Percentiles rank a stretch among this genome's conserved stretches.
phyloP scores from a whole-genome alignment of 2,329 filamentous ascomycete species.

The Colletotrichum musae region DNA sequence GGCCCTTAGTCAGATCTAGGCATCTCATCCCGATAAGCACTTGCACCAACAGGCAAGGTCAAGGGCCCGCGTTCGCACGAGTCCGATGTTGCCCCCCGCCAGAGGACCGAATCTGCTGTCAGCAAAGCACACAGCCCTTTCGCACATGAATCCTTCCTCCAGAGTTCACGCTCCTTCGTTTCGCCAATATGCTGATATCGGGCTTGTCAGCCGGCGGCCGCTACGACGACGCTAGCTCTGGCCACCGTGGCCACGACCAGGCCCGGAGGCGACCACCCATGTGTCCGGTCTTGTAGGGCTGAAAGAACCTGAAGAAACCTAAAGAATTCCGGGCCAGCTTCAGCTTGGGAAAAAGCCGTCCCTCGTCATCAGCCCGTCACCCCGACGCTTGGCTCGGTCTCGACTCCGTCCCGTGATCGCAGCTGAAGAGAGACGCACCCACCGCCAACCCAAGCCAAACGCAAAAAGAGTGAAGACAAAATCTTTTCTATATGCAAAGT shows the following conservation, averaged over 20 bases:
- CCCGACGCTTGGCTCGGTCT: not conserved
- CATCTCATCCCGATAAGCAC: conserved; percentile 4
- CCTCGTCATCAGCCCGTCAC: not conserved
- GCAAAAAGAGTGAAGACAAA: not conserved
- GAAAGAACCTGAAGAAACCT: conserved; percentile 10
- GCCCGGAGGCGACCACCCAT: conserved; percentile 6
- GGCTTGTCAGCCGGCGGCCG: conserved; percentile 14
- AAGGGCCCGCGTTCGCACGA: conserved; percentile 1
- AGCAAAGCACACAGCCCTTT: conserved; percentile 11
- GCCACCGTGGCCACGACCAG: conserved; percentile 11
- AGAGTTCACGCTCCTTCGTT: not conserved
- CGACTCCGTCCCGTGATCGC: not conserved
- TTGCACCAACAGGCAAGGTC: not conserved
- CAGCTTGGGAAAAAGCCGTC: not conserved
- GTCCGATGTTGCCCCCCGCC: not conserved
- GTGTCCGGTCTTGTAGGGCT: conserved; percentile 29
- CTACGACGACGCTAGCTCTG: conserved; percentile 17
- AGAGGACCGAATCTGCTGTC: conserved; percentile 11
- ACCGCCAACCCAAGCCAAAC: conserved; percentile 6
- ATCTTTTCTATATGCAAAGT: conserved; percentile 20
- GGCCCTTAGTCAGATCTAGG: conserved; percentile 18
- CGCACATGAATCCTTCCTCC: not conserved
- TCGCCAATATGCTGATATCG: conserved; percentile 6
- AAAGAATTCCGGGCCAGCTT: not conserved
- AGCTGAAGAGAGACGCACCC: not conserved